These are phyloP conservation scores for Parascedosporium putredinis DNA, from an alignment of 2,329 filamentous ascomycete genomes.

Conservation along the genomic window DNA sequence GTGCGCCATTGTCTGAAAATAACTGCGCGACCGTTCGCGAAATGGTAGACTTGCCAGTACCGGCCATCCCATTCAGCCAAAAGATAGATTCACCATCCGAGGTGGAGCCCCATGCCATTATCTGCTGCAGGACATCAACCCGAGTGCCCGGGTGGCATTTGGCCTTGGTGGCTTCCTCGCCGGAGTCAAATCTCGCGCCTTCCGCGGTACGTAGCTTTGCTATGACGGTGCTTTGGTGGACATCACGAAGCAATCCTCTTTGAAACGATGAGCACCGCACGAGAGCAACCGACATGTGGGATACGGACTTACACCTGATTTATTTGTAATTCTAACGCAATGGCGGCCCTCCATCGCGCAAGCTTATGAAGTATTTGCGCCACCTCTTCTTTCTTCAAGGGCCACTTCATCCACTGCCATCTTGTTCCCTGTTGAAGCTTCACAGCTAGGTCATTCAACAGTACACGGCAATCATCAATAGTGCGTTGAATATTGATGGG, in stretches of 20 bases:
- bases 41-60: not conserved
- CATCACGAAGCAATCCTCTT: not conserved
- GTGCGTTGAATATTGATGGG: not conserved
- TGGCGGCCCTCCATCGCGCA: not conserved
- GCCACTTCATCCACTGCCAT: not conserved
- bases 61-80: not conserved
- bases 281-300: not conserved
- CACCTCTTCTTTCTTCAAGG: not conserved
- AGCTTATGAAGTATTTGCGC: not conserved
- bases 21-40: not conserved
- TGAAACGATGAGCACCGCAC: not conserved
- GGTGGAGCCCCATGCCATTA: not conserved
- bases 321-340: not conserved
- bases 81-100: not conserved
- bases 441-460: not conserved
- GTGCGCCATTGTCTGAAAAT: constrained; percentile 6
- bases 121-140: not conserved
- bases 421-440: not conserved
- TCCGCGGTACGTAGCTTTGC: not conserved
- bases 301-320: not conserved
- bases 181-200: not conserved
- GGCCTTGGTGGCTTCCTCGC: not conserved
- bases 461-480: not conserved
- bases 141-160: not conserved
- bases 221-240: not conserved